phyloP scores from a whole-genome alignment of 805 yeast species.

The Candida koratica region DNA sequence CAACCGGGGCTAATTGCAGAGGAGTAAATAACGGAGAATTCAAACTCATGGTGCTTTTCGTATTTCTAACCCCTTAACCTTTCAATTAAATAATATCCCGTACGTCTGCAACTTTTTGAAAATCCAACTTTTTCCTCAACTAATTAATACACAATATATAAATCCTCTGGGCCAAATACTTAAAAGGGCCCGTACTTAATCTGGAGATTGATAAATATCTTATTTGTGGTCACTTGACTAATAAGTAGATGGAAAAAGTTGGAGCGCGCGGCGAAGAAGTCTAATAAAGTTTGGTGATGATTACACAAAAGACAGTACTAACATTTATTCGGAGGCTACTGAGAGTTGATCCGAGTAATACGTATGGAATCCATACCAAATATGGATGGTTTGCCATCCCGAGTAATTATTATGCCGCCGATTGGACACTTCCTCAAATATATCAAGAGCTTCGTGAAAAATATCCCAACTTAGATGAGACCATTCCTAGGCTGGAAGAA shows the following conservation, averaged over 20 bases:
- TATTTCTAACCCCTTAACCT: too few species aligned
- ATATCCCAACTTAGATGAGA: constrained; percentile 14
- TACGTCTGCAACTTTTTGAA: too few species aligned
- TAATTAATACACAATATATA: too few species aligned
- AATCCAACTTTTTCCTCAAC: too few species aligned
- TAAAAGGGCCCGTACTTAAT: too few species aligned
- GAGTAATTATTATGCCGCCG: constrained; percentile 15
- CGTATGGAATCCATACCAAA: constrained; percentile 15
- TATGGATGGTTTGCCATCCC: constrained; percentile 22
- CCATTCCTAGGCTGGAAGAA: constrained; percentile 5
- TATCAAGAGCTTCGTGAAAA: constrained; percentile 11
- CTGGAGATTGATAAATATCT: too few species aligned
- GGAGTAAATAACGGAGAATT: constrained; percentile 29
- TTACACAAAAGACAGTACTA: background rate
- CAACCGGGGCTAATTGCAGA: constrained; percentile 22
- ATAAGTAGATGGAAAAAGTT: too few species aligned
- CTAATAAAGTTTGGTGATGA: background rate
- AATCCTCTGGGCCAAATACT: too few species aligned
- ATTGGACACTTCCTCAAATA: constrained; percentile 18
- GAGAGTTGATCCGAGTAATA: constrained; percentile 11
- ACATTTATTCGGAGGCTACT: background rate
- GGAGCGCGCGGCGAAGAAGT: too few species aligned
- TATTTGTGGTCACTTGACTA: constrained; percentile 3
- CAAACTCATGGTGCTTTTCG: constrained; percentile 1
- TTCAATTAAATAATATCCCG: too few species aligned